Evolutionary conservation across 2,329 filamentous ascomycete genomes (phyloP).

Genomic region (Colletotrichum australisinense): DNA sequence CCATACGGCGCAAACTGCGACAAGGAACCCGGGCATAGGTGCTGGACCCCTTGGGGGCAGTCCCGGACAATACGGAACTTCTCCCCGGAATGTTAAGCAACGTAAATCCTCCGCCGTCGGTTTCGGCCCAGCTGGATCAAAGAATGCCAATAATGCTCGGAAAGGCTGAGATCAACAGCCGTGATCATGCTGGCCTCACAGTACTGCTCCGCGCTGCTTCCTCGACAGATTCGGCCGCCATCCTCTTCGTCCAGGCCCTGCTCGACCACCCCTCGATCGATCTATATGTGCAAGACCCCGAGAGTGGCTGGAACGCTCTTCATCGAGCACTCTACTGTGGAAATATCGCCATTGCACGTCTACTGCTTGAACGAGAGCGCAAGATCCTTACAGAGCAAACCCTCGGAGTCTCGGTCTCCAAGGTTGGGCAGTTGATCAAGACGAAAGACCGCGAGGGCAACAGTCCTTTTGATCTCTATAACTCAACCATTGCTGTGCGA

Average conservation of each 20-base stretch:
- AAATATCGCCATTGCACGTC: conserved; percentile 86
- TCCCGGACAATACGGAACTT: conserved; percentile 56
- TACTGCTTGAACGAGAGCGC: conserved; percentile 83
- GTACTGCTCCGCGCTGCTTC: conserved; percentile 87
- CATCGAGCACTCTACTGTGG: conserved; percentile 92
- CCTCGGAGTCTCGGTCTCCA: conserved; percentile 66
- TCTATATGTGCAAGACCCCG: conserved; percentile 85
- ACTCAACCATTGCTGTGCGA: conserved; percentile 85
- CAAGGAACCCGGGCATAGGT: conserved; percentile 64
- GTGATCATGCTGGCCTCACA: conserved; percentile 84
- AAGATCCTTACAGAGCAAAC: conserved; percentile 71
- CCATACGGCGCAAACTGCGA: conserved; percentile 64
- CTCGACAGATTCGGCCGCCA: conserved; percentile 75
- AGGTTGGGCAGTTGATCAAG: conserved; percentile 84
- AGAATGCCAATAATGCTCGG: conserved; percentile 54
- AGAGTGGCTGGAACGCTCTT: conserved; percentile 96
- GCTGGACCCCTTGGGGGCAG: conserved; percentile 50
- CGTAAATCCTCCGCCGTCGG: conserved; percentile 65
- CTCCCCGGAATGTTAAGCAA: conserved; percentile 62
- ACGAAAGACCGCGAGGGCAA: conserved; percentile 96
- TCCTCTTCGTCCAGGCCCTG: conserved; percentile 81
- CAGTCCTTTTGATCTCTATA: conserved; percentile 93
- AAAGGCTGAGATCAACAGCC: conserved; percentile 82
- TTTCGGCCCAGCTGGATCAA: conserved; percentile 54
- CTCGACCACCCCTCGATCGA: conserved; percentile 87